phyloP scores from a whole-genome alignment of 306 rosid genomes.

The Cucurbita ficifolia region DNA sequence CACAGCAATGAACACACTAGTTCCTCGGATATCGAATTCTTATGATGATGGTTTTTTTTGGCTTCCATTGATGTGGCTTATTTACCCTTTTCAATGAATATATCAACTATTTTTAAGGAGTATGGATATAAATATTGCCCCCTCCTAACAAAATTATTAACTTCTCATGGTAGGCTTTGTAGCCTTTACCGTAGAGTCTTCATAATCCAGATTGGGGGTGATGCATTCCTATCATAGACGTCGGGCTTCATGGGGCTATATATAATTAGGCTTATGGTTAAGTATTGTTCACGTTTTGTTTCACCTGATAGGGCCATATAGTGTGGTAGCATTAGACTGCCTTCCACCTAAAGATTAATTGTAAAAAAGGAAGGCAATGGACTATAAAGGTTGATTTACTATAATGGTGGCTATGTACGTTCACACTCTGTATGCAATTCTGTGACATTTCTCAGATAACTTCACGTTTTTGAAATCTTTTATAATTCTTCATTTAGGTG shows the following conservation, averaged over 20 bases:
- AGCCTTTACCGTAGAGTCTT: not conserved
- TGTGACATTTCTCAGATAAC: not conserved
- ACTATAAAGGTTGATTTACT: not conserved
- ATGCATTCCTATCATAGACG: not conserved
- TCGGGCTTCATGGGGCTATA: not conserved
- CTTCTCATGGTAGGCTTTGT: not conserved
- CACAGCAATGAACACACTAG: too few species aligned
- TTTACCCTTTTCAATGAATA: not conserved
- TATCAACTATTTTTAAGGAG: not conserved
- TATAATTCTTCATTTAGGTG: constrained; percentile 17
- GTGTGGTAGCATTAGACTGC: not conserved
- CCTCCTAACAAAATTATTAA: not conserved
- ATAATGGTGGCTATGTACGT: not conserved
- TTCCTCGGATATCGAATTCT: not conserved
- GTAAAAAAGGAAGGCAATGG: not conserved
- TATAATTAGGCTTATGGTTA: not conserved
- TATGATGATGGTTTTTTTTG: not conserved
- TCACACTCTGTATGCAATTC: not conserved
- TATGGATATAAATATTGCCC: not conserved
- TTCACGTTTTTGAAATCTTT: not conserved
- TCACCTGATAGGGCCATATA: not conserved
- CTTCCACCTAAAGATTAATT: not conserved
- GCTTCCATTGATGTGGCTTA: not conserved
- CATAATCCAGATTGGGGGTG: not conserved
- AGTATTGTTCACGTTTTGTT: not conserved